Base-by-base conservation (phyloP, 768 basidiomycete species). In the Macrocybe gigantea region DNA sequence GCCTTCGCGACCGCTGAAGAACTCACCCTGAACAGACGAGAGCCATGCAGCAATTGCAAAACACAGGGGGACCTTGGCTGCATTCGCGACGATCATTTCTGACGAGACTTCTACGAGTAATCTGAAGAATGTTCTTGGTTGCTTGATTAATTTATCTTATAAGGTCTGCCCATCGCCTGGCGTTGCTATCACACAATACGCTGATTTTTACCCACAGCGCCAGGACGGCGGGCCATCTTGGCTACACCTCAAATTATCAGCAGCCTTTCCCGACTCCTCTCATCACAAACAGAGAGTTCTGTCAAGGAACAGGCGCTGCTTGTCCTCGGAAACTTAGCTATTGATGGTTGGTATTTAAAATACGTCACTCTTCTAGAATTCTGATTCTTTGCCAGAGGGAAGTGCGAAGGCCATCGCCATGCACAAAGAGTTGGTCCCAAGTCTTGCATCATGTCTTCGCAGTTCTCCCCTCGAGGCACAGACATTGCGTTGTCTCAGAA, bases 291-390 rank as follows among this genome's bases (percentile, higher is more conserved):
- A 11, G 55, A 53, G 5, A 45, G 45, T 38, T 45, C 51, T 37
- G 43, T 39, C 29, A 53, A 41, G 31, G 55, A 56, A 38, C 52
- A 56, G 31, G 55, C 55, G 5, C 42, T 53, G 9, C 33, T 53
- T 47, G 53, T 49, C 22, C 13, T 56, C 5, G 55, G 55, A 41
- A 56, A 56, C 14, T 38, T 56, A n/a, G 49, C 49, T 14, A 48
- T 56, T 2, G 47, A 51, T 11, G 54, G 54, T 53, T 6, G 7
- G 13, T 39, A 14, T 49, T 49, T 11, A 22, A 33, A 35, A 9
- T 14, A 7, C 7, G 6, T 5, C 10, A 15, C 11, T n/a, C 10
- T 10, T 13, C 12, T 6, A 31, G 1, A 3, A 29, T 34, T 43
- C 29, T 38, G 12, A 12, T 30, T 11, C 22, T 11, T 15, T 6